phyloP scores from a whole-genome alignment of 148 eudicot species.

The Vaccinium macrocarpon region DNA sequence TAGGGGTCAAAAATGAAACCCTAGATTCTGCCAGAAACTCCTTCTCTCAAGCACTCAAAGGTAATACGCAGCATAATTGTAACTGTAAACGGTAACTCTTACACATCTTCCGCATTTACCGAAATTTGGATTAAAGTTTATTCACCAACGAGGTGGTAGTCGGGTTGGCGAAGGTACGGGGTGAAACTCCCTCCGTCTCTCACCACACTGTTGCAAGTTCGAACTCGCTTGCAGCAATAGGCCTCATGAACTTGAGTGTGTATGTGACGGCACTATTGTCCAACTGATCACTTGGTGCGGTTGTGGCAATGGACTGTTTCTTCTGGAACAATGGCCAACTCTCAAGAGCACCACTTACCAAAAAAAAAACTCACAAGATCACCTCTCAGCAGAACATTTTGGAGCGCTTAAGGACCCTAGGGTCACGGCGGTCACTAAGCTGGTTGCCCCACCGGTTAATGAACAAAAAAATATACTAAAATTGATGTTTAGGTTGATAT shows the following conservation, averaged over 20 bases:
- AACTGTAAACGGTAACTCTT: background rate
- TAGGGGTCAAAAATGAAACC: conserved; percentile 36
- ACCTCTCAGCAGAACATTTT: background rate
- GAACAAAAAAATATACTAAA: background rate
- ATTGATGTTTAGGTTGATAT: background rate
- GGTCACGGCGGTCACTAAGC: background rate
- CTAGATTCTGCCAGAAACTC: conserved; percentile 72
- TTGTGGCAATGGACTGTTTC: background rate
- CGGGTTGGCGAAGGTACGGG: background rate
- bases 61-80: conserved; percentile 28
- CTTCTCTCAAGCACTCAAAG: conserved; percentile 74
- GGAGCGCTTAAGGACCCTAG: background rate
- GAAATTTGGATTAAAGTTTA: background rate
- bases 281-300: background rate
- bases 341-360: background rate
- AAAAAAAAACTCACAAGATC: background rate
- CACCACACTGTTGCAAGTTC: background rate
- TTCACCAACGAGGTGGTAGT: background rate
- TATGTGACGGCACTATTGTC: background rate
- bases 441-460: background rate
- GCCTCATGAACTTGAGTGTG: background rate
- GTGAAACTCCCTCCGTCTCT: background rate
- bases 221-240: background rate
- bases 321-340: background rate
- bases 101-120: background rate